Conservation (phyloP, 2,329 filamentous ascomycete genomes). For the Pseudopyricularia javanii region DNA sequence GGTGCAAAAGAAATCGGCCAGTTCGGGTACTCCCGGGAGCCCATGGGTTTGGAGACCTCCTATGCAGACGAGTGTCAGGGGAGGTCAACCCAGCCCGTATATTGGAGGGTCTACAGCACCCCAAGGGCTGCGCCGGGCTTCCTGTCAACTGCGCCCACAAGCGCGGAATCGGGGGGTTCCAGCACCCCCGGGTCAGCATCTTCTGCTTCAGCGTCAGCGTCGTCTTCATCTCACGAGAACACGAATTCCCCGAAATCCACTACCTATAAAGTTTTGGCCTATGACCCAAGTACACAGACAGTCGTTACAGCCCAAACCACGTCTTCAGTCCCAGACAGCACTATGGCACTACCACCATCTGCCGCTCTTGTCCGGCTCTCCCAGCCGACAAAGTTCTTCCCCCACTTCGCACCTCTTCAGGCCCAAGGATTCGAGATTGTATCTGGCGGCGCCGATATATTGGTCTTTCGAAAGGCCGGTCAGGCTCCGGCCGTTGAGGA, state of each 20-base stretch:
- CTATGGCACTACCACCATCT: conserved; percentile 41
- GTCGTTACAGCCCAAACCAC: conserved; percentile 49
- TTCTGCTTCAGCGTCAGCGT: neutral
- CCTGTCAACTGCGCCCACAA: neutral
- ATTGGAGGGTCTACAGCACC: conserved; percentile 20
- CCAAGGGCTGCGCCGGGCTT: neutral
- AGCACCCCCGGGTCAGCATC: neutral
- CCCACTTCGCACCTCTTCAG: conserved; percentile 46
- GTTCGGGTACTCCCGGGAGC: conserved; percentile 22
- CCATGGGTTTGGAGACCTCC: conserved; percentile 34
- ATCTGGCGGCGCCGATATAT: conserved; percentile 47
- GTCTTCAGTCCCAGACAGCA: conserved; percentile 34
- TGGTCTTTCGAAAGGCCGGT: conserved; percentile 53
- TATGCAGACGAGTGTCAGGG: conserved; percentile 30
- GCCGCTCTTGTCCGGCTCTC: conserved; percentile 48
- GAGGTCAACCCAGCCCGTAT: conserved; percentile 19
- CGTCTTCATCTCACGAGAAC: neutral
- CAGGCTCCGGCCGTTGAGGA: neutral
- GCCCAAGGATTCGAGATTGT: conserved; percentile 55
- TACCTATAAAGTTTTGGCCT: conserved; percentile 55
- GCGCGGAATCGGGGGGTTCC: neutral
- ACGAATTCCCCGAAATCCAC: conserved; percentile 8
- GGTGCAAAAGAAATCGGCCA: conserved; percentile 7
- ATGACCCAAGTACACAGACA: conserved; percentile 44
- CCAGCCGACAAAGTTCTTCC: conserved; percentile 52